Base-by-base conservation (phyloP, 2,329 filamentous ascomycete species). In the Bisporella sp. region DNA sequence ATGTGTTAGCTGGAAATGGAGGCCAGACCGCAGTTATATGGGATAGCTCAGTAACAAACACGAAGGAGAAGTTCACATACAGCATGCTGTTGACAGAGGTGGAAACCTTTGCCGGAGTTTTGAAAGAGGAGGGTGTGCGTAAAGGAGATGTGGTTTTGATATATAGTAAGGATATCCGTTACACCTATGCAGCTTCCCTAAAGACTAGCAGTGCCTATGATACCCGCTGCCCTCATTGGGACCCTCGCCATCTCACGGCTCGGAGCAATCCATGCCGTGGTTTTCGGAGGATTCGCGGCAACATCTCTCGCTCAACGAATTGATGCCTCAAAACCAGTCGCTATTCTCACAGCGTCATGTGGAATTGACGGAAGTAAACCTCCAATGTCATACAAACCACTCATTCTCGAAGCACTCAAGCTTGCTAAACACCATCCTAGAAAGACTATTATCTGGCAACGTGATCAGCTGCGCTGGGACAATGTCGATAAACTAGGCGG, bases 231-330 rank as follows among this genome's bases (percentile, higher is more conserved):
- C 1, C 67, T 96, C n/a, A 82, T 95, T 54, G 91, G 87, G 7
- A 89, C 93, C 57, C 79, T 96, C 4, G 90, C 92, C 29, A 80
- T 87, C 52, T 82, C 82, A 54, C 81, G 90, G 7, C 74, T 96
- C 1, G 92, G 91, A 8, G 92, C 90, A 12, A 82, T 96, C 47
- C 92, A 97, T 65, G 84, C 88, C 4, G 89, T 95, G 4, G 92
- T 97, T 4, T 96, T 96, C 68, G 92, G 92, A 41, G 91, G 92
- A 0, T 97, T 97, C 65, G 89, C 89, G 0, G 76, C 90, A 0
- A 74, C 77, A 7, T 87, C 90, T 4, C 75, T 96, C 42, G 89
- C 90, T 1, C 91, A 96, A 69, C 79, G 91, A 30, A 95, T 97
- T 57, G 89, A 95, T 46, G 86, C 87, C 0, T 89, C 86, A 6